Percentiles rank a stretch among this genome's conserved stretches.
Conservation (phyloP, 2,329 filamentous ascomycete genomes). For the Lithohypha guttulata region DNA sequence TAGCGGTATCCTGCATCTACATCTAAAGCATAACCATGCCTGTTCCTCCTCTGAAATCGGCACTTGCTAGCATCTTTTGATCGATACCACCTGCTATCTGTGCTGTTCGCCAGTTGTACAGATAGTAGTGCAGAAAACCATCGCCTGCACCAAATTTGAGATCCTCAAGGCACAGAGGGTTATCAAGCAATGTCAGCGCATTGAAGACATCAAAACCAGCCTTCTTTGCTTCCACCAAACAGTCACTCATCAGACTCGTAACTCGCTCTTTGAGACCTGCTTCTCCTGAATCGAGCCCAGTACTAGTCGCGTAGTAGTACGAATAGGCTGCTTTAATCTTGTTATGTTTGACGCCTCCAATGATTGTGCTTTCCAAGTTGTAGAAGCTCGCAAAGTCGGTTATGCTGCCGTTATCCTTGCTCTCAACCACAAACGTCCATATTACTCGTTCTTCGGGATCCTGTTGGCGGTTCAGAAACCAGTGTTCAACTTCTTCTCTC, state of each 20-base stretch:
- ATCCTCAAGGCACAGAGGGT: conserved; percentile 81
- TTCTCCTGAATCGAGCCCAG: conserved; percentile 50
- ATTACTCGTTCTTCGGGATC: conserved; percentile 60
- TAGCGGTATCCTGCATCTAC: too few relatives aligned
- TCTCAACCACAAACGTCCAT: conserved; percentile 86
- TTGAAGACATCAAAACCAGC: conserved; percentile 89
- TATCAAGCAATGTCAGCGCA: conserved; percentile 84
- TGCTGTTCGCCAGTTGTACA: conserved; percentile 91
- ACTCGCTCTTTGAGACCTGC: conserved; percentile 64
- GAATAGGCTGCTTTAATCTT: conserved; percentile 84
- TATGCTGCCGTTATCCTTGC: conserved; percentile 59
- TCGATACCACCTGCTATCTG: conserved; percentile 80
- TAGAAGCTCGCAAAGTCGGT: conserved; percentile 98
- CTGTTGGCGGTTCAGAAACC: conserved; percentile 62
- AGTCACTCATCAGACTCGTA: conserved; percentile 70
- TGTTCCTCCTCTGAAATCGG: conserved; percentile 69
- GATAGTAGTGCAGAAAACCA: conserved; percentile 89
- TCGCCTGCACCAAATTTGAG: conserved; percentile 93
- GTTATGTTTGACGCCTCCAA: conserved; percentile 52
- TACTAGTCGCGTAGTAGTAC: conserved; percentile 89
- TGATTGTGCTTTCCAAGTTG: conserved; percentile 83
- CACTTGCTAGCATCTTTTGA: conserved; percentile 64
- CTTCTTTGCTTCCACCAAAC: conserved; percentile 76
- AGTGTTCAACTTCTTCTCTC: conserved; percentile 74
- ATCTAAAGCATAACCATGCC: conserved; percentile 73